These are phyloP conservation scores for Talaromyces liani DNA, from an alignment of 495 filamentous ascomycete genomes.

Conservation along the genomic window DNA sequence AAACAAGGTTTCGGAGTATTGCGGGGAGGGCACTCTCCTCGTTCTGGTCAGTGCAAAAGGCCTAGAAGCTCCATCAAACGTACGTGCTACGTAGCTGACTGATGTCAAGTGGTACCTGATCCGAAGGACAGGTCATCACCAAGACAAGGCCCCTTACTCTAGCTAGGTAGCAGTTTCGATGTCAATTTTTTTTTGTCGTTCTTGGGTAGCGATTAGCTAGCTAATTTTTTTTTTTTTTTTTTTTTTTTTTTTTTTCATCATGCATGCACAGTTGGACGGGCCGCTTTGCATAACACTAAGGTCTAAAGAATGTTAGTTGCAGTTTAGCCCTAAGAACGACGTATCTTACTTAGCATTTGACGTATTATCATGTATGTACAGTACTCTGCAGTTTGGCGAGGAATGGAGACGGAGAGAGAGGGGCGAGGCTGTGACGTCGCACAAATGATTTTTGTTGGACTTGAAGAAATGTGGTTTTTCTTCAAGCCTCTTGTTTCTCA, in stretches of 20 bases:
- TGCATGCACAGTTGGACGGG: slow-evolving; percentile 9
- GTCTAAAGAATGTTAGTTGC: not conserved
- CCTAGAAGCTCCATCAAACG: not conserved
- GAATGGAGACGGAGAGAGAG: not conserved
- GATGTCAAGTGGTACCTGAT: not conserved
- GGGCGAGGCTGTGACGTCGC: not conserved
- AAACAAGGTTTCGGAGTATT: not conserved
- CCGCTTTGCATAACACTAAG: slow-evolving; percentile 8
- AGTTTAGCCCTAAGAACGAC: slow-evolving; percentile 1
- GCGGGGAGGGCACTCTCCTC: not conserved
- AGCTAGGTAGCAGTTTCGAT: not conserved
- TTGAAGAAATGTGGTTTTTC: not conserved
- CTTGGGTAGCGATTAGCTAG: slow-evolving; percentile 2
- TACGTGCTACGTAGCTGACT: not conserved
- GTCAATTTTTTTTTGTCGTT: not conserved
- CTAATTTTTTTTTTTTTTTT: slow-evolving; percentile 1
- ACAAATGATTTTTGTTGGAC: not conserved
- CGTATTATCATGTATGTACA: not conserved
- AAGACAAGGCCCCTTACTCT: not conserved
- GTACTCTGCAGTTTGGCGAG: not conserved
- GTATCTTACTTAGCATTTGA: not conserved
- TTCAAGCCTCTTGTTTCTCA: not conserved
- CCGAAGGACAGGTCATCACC: not conserved
- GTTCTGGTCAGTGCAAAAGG: not conserved
- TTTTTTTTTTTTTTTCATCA: slow-evolving; percentile 2